Percentiles rank a stretch among this genome's conserved stretches.
Conservation (phyloP, 495 filamentous ascomycete genomes). For the Hypoxylon crocopeplum region DNA sequence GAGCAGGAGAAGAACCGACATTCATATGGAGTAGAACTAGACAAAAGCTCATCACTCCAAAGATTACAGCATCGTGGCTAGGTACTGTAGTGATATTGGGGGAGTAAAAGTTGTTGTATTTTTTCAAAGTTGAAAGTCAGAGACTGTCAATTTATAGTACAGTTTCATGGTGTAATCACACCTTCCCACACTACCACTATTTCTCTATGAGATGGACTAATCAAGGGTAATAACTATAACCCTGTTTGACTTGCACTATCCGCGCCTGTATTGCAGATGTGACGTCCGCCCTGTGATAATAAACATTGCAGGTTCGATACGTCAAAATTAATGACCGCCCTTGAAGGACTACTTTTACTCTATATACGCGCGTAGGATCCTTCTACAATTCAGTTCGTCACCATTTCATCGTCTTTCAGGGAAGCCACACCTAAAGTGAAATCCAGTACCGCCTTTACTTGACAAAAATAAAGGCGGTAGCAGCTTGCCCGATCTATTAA, state of each 20-base stretch:
- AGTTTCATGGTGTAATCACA: too few relatives aligned
- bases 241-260: neutral
- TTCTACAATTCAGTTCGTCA: too few relatives aligned
- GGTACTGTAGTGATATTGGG: too few relatives aligned
- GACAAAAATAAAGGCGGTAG: neutral
- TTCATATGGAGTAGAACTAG: neutral
- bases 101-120: too few relatives aligned
- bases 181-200: neutral
- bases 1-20: conserved; percentile 1
- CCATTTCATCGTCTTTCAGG: neutral
- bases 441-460: neutral
- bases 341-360: neutral
- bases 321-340: neutral
- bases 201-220: neutral
- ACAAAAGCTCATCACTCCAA: neutral
- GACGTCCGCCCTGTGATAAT: neutral
- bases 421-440: neutral
- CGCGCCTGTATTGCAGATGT: neutral
- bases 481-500: neutral
- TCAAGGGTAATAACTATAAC: neutral
- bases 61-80: conserved; percentile 1
- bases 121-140: too few relatives aligned
- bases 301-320: neutral
- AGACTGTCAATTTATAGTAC: too few relatives aligned
- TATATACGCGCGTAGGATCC: neutral